Base-by-base conservation (phyloP, 2,329 filamentous ascomycete genomes). In the Penicillium polonicum region DNA sequence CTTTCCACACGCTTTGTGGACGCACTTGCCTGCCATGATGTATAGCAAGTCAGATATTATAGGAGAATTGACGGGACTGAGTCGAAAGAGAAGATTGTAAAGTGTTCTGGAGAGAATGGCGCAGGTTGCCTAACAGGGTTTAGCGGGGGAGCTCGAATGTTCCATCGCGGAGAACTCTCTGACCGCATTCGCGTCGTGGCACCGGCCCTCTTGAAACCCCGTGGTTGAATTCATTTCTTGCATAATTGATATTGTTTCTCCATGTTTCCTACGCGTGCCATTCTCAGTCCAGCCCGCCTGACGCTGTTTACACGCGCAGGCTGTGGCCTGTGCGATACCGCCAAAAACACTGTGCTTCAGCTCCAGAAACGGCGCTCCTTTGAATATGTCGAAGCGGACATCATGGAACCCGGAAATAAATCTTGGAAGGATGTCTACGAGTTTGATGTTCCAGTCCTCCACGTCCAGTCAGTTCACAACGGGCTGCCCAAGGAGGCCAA, bases 1-100 rank as follows among this genome's bases (percentile, higher is more conserved):
- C 82, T 97, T 97, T 70, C 89, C 91, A 77, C 94, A 99, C 74
- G 92, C 92, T 77, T 96, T 92, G 80, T 97, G 94, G 58, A 97
- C 91, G 76, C 94, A 99, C 80, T 96, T 97, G 50, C 67, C 68
- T 41, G 72, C 61, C 74, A 77, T 78, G 21, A 44, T 66, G 64
- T 60, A 53, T 50, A 61, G 52, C 33, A 54, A 56, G 15, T 15
- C 19, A 29, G 3, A 27, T 17, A 27, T 15, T 23, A 27, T 17
- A 31, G 42, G 21, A 45, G 10, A 36, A 44, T 43, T 36, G 23
- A 33, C 17, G 10, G 29, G 19, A 55, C 21, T 27, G 38, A 38
- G 48, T 52, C 12, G 15, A 48, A 38, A 48, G 38, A 53, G 45
- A 45, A 50, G 46, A 53, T 48, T 31, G 39, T 21, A 27, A 50